Base-by-base conservation (phyloP, 148 eudicot species). In the Dysphania ambrosioides region DNA sequence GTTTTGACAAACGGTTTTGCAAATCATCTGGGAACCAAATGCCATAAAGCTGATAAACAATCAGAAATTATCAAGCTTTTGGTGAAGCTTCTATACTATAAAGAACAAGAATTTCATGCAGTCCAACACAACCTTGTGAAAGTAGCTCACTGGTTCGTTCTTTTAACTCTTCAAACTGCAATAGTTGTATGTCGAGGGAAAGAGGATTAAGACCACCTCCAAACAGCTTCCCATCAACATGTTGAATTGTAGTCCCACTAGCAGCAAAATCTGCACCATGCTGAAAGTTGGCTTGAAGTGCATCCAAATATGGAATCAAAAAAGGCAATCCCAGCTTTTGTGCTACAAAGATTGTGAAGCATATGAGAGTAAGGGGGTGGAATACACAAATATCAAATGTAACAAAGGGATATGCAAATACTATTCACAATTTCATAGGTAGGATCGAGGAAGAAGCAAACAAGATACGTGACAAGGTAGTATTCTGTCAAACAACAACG, bases 261-360 rank as follows among this genome's bases (percentile, higher is more conserved):
- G 94, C 91, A 68, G 99, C 99, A 64, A 95, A 95, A 69, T 95
- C 90, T 72, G 96, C 96, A 49, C 99, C 99, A 41, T 90, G 93
- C 51, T 67, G 85, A 83, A 92, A 92, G 84, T 92, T 90, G 5
- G 94, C 88, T 35, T 90, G 96, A 64, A 95, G 77, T 21, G 94
- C 74, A 72, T 95, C 97, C 61, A 92, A 77, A 75, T 44, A 92
- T 23, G 99, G 94, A 71, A 93, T 92, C 30, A 95, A 75, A 78
- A 85, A 83, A 41, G 93, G 90, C 15, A 87, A 62, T 66, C 90
- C 87, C 68, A 90, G 58, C 68, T 88, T 84, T 70, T 89, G 82
- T 23, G 97, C 99, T 95, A 85, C 73, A 76, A 76, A 59, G 23
- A 42, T 21, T 42, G 27, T 11, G 53, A 12, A 38, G 51, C 29